Evolutionary conservation across 768 basidiomycete genomes (phyloP).

Genomic region (Calocybe cyanea): DNA sequence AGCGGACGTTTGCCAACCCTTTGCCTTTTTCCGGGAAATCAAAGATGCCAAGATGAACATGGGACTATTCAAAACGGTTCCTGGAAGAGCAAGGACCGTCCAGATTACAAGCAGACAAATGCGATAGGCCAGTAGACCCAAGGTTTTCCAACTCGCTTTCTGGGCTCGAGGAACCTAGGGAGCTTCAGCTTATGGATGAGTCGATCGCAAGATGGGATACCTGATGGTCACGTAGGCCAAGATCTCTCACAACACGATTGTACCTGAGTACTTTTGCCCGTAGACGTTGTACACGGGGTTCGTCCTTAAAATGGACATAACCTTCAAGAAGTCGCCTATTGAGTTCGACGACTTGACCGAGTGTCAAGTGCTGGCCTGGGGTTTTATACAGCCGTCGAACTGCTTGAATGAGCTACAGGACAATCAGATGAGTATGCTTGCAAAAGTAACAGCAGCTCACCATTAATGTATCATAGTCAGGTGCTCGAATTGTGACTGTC

Average conservation of each 20-base stretch:
- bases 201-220: slow-evolving; percentile 28
- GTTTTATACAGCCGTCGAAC: slow-evolving; percentile 91
- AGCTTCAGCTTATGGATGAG: slow-evolving; percentile 2
- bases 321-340: slow-evolving; percentile 92
- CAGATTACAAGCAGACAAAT: slow-evolving; percentile 73
- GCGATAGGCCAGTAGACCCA: slow-evolving; percentile 82
- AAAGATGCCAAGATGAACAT: slow-evolving; percentile 89
- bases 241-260: slow-evolving; percentile 81
- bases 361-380: slow-evolving; percentile 88
- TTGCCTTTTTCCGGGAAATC: slow-evolving; percentile 85
- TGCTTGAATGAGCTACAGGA: slow-evolving; percentile 84
- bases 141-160: slow-evolving; percentile 81
- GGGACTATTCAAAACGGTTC: slow-evolving; percentile 86
- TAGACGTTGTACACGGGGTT: slow-evolving; percentile 81
- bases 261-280: slow-evolving; percentile 82
- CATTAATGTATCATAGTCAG: slow-evolving; percentile 98
- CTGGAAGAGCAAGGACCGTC: slow-evolving; percentile 84
- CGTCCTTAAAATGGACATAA: slow-evolving; percentile 89
- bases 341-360: slow-evolving; percentile 94
- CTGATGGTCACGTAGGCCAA: slow-evolving; percentile 94
- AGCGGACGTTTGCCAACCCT: slow-evolving; percentile 55
- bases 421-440: slow-evolving; percentile 3
- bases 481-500: slow-evolving; percentile 92
- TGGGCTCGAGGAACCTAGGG: slow-evolving; percentile 80
- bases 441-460: slow-evolving; percentile 37